phyloP scores from a whole-genome alignment of 306 rosid genomes.

The Crotalaria pallida region DNA sequence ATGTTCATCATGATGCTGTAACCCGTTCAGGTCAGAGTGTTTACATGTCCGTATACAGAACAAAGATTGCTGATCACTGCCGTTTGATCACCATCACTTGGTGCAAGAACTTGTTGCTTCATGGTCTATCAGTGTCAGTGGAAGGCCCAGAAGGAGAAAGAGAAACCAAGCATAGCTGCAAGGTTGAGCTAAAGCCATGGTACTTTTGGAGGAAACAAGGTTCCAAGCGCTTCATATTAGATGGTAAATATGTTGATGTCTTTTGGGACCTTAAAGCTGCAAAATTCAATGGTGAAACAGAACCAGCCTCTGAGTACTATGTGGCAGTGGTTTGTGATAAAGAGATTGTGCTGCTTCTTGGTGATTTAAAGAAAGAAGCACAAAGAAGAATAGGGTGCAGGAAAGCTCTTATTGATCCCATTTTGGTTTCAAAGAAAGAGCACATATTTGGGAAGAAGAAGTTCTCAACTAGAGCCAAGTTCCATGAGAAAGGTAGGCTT shows the following conservation, averaged over 20 bases:
- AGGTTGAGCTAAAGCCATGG: slow-evolving; percentile 93
- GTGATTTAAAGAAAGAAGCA: slow-evolving; percentile 78
- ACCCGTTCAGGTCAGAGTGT: slow-evolving; percentile 67
- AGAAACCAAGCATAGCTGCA: slow-evolving; percentile 48
- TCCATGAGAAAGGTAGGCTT: slow-evolving; percentile 46
- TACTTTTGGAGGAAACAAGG: slow-evolving; percentile 92
- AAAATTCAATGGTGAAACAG: slow-evolving; percentile 65
- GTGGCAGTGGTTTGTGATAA: slow-evolving; percentile 69
- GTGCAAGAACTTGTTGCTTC: slow-evolving; percentile 80
- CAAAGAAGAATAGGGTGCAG: slow-evolving; percentile 59
- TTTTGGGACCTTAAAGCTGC: slow-evolving; percentile 88
- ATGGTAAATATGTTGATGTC: slow-evolving; percentile 51
- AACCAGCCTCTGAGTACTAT: slow-evolving; percentile 68
- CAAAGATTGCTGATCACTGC: slow-evolving; percentile 69
- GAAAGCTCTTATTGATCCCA: slow-evolving; percentile 63
- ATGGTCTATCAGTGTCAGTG: slow-evolving; percentile 73
- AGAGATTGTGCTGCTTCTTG: slow-evolving; percentile 69
- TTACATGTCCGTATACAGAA: slow-evolving; percentile 56
- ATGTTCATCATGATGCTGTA: slow-evolving; percentile 37
- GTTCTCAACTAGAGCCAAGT: slow-evolving; percentile 58
- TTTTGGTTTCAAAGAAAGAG: slow-evolving; percentile 63
- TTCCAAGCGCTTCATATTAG: slow-evolving; percentile 58
- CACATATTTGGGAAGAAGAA: slow-evolving; percentile 70
- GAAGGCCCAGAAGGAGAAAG: slow-evolving; percentile 50
- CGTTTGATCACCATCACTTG: slow-evolving; percentile 75